phyloP scores from a whole-genome alignment of 2,329 filamentous ascomycete species.

The Ophiostoma populinum region DNA sequence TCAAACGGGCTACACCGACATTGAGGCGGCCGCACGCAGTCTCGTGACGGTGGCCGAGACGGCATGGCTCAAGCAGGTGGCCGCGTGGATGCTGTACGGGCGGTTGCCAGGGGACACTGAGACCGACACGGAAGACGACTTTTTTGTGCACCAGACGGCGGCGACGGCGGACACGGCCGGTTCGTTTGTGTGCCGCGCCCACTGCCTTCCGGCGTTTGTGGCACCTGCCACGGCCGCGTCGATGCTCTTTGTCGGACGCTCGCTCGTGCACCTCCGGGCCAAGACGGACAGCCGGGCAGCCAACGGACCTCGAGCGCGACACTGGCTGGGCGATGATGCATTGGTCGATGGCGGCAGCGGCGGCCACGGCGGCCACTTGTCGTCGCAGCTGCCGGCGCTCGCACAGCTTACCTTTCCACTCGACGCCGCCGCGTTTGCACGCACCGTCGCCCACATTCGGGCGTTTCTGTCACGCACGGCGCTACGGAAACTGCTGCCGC shows the following conservation, averaged over 20 bases:
- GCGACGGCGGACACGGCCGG: constrained; percentile 20
- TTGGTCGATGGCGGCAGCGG: constrained; percentile 23
- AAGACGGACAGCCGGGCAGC: constrained; percentile 3
- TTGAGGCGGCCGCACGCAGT: constrained; percentile 58
- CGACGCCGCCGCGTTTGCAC: constrained; percentile 50
- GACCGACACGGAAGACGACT: constrained; percentile 40
- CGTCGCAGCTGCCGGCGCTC: constrained; percentile 51
- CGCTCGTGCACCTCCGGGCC: constrained; percentile 57
- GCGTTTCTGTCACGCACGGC: constrained; percentile 70
- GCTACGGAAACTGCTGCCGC: constrained; percentile 64
- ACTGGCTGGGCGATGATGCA: constrained; percentile 5
- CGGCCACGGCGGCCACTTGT: constrained; percentile 23
- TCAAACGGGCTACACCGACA: constrained; percentile 75
- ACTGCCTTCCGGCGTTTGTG: constrained; percentile 65
- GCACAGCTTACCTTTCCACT: constrained; percentile 56
- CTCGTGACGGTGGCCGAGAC: constrained; percentile 67
- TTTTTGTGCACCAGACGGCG: constrained; percentile 51
- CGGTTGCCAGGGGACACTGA: constrained; percentile 59
- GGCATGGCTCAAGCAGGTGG: constrained; percentile 80
- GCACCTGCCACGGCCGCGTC: constrained; percentile 56
- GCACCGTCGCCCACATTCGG: constrained; percentile 58
- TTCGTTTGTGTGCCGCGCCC: constrained; percentile 39
- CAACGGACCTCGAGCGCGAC: constrained; percentile 5
- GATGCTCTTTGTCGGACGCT: constrained; percentile 80
- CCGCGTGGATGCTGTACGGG: constrained; percentile 83